Evolutionary conservation across 352 stramenopile species (phyloP), one percentile per base, ranked within the genome.

Genomic region (Pythium rishiriense): DNA sequence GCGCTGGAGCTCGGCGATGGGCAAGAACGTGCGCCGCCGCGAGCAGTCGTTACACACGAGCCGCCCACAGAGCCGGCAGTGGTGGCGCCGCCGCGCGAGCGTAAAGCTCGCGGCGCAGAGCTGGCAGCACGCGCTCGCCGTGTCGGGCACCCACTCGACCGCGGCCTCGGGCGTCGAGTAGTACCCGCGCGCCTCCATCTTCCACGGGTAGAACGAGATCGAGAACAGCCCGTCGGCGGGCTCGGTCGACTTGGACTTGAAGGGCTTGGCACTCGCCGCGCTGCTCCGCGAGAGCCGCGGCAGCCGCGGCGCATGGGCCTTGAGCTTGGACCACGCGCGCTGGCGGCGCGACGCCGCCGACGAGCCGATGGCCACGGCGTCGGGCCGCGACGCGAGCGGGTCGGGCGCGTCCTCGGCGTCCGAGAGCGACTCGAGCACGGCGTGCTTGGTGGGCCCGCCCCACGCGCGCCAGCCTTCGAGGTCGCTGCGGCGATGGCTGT

Each of bases 131-230:
- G 77, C 54, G 69, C 79, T 87, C 24, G 77, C 73, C 17, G 80
- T 87, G 62, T 92, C 83, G 6, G 78, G 79, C 19, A 90, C 81
- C 83, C 83, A 92, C 45, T 87, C 82, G 17, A 68, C 81, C n/a
- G 81, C 81, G 9, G 81, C 81, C 64, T 84, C 78, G 17, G 81
- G 81, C 35, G 84, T 70, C 12, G 81, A 90, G 69, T 90, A 90
- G 56, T 90, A 90, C 14, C 73, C 73, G 31, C 70, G 69, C 11
- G 81, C 56, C 43, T 90, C 81, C 77, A 85, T 85, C 52, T 87
- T 90, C 81, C 81, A 90, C 56, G 81, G 81, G 60, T 85, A 88
- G 52, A 90, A 90, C 54, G 81, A 83, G 56, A 90, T 88, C 6
- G 81, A 90, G 64, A 82, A 88, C 74, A 88, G 81, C 54, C 68